Base-by-base conservation (phyloP, 176 grass and related monocot species). In the Aechmea fasciata region DNA sequence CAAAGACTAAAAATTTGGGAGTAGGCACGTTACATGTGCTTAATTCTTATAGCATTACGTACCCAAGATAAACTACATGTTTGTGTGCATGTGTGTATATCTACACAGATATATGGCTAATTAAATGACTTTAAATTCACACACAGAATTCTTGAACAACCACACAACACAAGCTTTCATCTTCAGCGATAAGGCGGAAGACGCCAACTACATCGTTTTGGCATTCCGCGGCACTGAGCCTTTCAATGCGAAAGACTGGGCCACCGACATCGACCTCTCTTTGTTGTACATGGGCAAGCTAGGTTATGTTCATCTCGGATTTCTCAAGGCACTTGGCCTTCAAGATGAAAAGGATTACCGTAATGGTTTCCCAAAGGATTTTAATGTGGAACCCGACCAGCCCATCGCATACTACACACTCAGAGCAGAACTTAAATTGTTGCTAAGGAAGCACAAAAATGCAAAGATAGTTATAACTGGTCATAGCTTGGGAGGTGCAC, bases 401-500 rank as follows among this genome's bases (percentile, higher is more conserved):
- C 9, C 18, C 9, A 1, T 73, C 9, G 93, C 93, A 47, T 96
- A 96, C 81, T 96, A 96, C 93, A 50, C 67, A 23, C 22, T 23
- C 22, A 23, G 22, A 0, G 75, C 77, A n/a, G 75, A 53, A 6
- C 9, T 92, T 1, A 70, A 14, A 10, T 49, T 6, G 9, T 72
- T 87, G 76, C 72, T 91, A 3, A 23, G 22, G 22, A 23, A 23
- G 22, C 22, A 23, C 22, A 75, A 65, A 2, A 76, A 70, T 2
- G 86, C 93, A 9, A 64, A 41, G 49, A 62, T 96, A 1, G 4
- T 92, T 0, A 15, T 96, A 12, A 96, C 93, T 1, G 93, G 93
- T 1, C 93, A 96, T 71, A 90, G 88, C 86, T 78, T 96, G 19
- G 93, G 93, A 15, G 93, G 86, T 28, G 93, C 93, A 23, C 85